These are phyloP conservation scores for Cryptomeria japonica DNA, from an alignment of 75 land plant genomes.

Conservation along the genomic window DNA sequence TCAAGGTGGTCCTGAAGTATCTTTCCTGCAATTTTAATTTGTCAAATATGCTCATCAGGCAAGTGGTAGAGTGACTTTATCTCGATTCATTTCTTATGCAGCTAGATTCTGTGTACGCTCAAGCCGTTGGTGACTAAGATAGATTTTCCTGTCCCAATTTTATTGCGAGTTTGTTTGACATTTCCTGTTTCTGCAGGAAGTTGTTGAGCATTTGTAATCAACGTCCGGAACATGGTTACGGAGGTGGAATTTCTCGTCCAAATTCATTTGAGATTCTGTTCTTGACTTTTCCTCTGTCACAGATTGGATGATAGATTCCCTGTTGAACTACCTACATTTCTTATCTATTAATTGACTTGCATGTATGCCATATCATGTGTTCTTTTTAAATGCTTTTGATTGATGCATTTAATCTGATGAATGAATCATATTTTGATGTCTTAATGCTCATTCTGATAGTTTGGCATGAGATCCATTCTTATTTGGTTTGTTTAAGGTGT, in stretches of 20 bases:
- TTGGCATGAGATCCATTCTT: background rate
- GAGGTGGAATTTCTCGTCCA: slow-evolving; percentile 1
- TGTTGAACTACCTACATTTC: background rate
- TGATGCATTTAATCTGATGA: background rate
- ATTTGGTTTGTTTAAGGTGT: background rate
- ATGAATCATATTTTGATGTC: background rate
- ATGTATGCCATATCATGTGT: background rate
- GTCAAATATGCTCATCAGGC: background rate
- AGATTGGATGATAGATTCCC: background rate
- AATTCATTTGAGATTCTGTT: background rate
- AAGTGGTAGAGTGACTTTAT: background rate
- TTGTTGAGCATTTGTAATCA: background rate
- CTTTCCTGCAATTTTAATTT: background rate
- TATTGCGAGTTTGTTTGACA: background rate
- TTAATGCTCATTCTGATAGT: background rate
- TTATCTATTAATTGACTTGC: background rate
- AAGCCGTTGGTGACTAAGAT: background rate
- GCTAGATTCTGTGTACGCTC: background rate
- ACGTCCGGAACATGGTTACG: background rate
- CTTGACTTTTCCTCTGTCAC: background rate
- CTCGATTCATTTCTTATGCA: background rate
- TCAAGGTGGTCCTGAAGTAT: background rate
- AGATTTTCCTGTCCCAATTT: background rate
- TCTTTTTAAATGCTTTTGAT: background rate
- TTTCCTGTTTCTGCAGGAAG: background rate